Conservation (phyloP, 1,139 yeast species). For the Suhomyces coccinellae region DNA sequence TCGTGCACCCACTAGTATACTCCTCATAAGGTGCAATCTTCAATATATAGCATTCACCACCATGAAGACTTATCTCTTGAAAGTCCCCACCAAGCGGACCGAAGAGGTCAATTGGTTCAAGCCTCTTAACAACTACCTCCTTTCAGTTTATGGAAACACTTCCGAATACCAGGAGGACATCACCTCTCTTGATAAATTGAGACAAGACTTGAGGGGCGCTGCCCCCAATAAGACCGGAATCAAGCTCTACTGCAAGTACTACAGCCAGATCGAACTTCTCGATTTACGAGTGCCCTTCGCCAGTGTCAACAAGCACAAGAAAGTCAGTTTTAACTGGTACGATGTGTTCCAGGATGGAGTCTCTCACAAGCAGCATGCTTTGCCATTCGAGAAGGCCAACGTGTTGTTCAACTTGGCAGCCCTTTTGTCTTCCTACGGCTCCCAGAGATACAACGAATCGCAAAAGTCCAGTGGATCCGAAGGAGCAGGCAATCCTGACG, state of each 20-base stretch:
- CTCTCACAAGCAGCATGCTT: slow-evolving; percentile 48
- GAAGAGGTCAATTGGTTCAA: slow-evolving; percentile 65
- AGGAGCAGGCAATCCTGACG: slow-evolving; percentile 26
- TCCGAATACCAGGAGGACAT: slow-evolving; percentile 61
- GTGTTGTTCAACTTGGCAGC: slow-evolving; percentile 64
- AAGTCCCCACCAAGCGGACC: slow-evolving; percentile 53
- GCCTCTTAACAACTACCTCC: slow-evolving; percentile 61
- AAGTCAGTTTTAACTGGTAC: slow-evolving; percentile 73
- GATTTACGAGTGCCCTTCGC: slow-evolving; percentile 74
- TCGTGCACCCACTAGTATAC: background rate
- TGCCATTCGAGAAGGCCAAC: slow-evolving; percentile 90
- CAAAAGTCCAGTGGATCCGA: slow-evolving; percentile 27
- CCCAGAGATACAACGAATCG: slow-evolving; percentile 41
- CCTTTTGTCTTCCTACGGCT: slow-evolving; percentile 49
- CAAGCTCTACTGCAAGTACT: slow-evolving; percentile 64
- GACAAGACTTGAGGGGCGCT: slow-evolving; percentile 63
- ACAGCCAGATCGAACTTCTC: slow-evolving; percentile 77
- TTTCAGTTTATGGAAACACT: slow-evolving; percentile 62
- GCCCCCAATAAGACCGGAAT: slow-evolving; percentile 52
- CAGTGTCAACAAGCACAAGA: slow-evolving; percentile 49
- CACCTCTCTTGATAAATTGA: slow-evolving; percentile 53
- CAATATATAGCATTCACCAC: background rate
- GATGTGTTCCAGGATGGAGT: slow-evolving; percentile 59
- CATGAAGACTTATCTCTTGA: slow-evolving; percentile 41
- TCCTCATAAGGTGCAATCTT: background rate